Percentiles rank a stretch among this genome's conserved stretches.
Conservation (phyloP, 345 rosid genomes). For the Microcos paniculata region DNA sequence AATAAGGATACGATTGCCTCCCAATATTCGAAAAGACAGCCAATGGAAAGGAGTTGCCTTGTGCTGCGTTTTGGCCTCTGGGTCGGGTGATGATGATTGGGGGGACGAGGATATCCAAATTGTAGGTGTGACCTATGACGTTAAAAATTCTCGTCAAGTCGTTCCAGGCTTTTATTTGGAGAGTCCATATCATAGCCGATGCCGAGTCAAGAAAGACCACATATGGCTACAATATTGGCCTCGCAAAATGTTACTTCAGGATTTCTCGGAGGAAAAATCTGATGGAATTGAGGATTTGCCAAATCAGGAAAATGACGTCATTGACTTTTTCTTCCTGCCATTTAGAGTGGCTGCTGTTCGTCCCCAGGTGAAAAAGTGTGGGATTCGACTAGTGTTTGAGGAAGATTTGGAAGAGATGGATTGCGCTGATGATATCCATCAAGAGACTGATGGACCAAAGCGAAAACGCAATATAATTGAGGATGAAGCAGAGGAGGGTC, state of each 20-base stretch:
- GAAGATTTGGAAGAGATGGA: background rate
- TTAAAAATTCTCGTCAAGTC: too few species aligned
- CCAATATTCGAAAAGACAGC: constrained; percentile 1
- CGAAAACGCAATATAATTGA: too few species aligned
- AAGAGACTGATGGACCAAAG: too few species aligned
- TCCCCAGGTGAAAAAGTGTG: constrained; percentile 1
- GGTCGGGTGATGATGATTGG: too few species aligned
- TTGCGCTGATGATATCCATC: too few species aligned
- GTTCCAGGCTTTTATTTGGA: too few species aligned
- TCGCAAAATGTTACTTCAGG: background rate
- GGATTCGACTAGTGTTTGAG: background rate
- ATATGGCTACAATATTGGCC: background rate
- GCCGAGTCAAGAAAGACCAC: background rate
- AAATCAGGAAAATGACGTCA: background rate
- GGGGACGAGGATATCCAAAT: too few species aligned
- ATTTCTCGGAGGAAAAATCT: background rate
- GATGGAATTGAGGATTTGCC: background rate
- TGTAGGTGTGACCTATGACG: too few species aligned
- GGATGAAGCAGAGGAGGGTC: too few species aligned
- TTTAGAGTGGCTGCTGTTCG: background rate
- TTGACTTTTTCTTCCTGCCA: background rate
- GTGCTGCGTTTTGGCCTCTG: constrained; percentile 9
- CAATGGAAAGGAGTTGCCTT: constrained; percentile 5
- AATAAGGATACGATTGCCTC: background rate
- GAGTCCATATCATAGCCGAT: too few species aligned